Evolutionary conservation across 164 flowering plant species (phyloP), one percentile per base, ranked within the genome.

Genomic region (Berberis thunbergii): DNA sequence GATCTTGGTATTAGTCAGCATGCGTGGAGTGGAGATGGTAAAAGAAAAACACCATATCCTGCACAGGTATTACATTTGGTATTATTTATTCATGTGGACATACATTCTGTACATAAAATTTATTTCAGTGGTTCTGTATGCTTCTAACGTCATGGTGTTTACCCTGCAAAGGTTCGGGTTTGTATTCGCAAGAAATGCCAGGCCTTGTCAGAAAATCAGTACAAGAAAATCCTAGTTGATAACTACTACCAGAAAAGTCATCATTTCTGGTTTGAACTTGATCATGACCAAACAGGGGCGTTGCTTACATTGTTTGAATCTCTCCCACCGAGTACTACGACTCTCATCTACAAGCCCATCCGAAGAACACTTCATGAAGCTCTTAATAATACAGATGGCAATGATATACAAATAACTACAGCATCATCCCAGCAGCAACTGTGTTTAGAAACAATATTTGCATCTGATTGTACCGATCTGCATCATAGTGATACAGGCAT

Each of bases 181-280:
- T 69, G 78, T 59, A 69, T 80, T 26, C 73, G 78, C 63, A 64
- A 65, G 50, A 76, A 71, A n/a, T 85, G 91, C 74, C 80, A 75
- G 59, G 81, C 93, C 9, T 69, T 87, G 57, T 4, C 40, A n/a
- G 98, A 93, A 77, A 68, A 73, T 45, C 77, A 80, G 54, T 90
- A 84, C 60, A 76, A 49, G 59, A 78, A 80, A 42, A 72, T 83
- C 66, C 81, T 93, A 57, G 46, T 54, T 3, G 93, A 81, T 49
- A 90, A 93, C 75, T 93, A 84, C 69, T 85, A 77, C 66, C 50
- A 48, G 50, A 48, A 2, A 6, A 11, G 9, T 4, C 49, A 6
- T 10, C 88, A 77, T 72, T 88, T 93, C 69, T 80, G 87, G 86
- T 89, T 89, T 72, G 96, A 93, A 81, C 79, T 93, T 12, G 98